Base-by-base conservation (phyloP, 225 moss, liverwort and hornwort species). In the Rhytidiadelphus loreus region DNA sequence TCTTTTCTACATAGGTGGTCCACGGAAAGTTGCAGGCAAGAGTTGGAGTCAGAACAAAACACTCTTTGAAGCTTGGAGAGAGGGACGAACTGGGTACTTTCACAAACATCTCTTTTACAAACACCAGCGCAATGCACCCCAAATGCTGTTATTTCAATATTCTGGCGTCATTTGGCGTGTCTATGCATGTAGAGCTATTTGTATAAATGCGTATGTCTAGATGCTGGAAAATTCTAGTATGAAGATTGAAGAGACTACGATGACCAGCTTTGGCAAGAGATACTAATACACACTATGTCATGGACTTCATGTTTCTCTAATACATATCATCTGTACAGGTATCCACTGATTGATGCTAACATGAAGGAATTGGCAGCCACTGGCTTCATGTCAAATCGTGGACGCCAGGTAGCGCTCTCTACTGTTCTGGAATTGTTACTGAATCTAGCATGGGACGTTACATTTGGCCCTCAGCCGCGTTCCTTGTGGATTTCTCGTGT, bases 311-410 rank as follows among this genome's bases (percentile, higher is more conserved):
- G 58, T 16, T 62, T 75, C 39, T 88, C 84, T 86, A 29, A 85
- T 52, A 71, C 78, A 29, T 21, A n/a, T 82, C 29, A 60, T 58
- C 63, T 72, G 57, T 64, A 39, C 92, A 96, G 95, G 63, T 99
- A 99, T 86, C 96, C 99, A 69, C 90, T 99, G n/a, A 95, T 99
- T 77, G 99, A 99, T 88, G 99, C 97, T 56, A 99, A 97, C 88
- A 97, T 99, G 99, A 96, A 96, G 92, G 99, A 99, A 88, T 88
- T 99, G 77, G 93, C 92, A 55, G 92, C 92, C 78, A 96, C 96
- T 37, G 99, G 99, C 74, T 99, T 95, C 89, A 97, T 99, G 97
- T 99, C 99, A 55, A 99, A 99, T 87, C 96, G 99, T 86, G 99
- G 99, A 87, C 94, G 99, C 61, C 96, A 96, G 96, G 95, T 93